These are phyloP conservation scores for Fusarium poae DNA, from an alignment of 2,329 filamentous ascomycete genomes.

Conservation along the genomic window DNA sequence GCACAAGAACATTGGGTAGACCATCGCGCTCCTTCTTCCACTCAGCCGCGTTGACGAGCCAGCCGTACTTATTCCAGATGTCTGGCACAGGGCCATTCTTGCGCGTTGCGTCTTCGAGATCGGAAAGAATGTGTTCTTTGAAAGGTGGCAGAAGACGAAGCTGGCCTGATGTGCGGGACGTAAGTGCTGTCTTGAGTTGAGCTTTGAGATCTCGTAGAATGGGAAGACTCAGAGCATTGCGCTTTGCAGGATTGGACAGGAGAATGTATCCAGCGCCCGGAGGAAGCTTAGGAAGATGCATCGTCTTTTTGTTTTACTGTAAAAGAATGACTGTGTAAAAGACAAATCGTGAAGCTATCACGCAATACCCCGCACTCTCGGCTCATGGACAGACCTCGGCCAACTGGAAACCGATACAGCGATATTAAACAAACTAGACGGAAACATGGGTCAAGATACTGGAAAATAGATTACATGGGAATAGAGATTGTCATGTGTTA, in stretches of 20 bases:
- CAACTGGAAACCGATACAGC: not conserved
- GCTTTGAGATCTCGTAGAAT: slow-evolving; percentile 38
- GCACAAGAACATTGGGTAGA: slow-evolving; percentile 40
- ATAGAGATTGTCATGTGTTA: not conserved
- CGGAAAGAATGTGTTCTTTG: slow-evolving; percentile 2
- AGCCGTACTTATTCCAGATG: slow-evolving; percentile 35
- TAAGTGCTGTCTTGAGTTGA: slow-evolving; percentile 37
- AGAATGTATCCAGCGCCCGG: slow-evolving; percentile 35
- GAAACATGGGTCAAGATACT: not conserved
- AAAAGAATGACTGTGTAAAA: not conserved
- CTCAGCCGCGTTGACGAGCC: slow-evolving; percentile 40
- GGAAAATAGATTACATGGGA: rapidly evolving
- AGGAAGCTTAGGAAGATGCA: slow-evolving; percentile 42
- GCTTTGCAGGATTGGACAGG: slow-evolving; percentile 36
- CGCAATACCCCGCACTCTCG: not conserved
- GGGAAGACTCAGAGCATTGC: slow-evolving; percentile 43
- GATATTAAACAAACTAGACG: too few species aligned
- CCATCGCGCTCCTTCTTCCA: slow-evolving; percentile 42
- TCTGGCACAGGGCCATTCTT: not conserved
- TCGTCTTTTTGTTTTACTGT: not conserved
- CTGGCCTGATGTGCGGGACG: slow-evolving; percentile 16
- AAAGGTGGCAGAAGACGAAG: slow-evolving; percentile 38
- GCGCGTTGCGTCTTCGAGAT: slow-evolving; percentile 15
- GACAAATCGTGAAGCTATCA: not conserved
- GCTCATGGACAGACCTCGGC: not conserved